These are phyloP conservation scores for Tephrocybe sp. DNA, from an alignment of 768 basidiomycete species.

Conservation along the genomic window DNA sequence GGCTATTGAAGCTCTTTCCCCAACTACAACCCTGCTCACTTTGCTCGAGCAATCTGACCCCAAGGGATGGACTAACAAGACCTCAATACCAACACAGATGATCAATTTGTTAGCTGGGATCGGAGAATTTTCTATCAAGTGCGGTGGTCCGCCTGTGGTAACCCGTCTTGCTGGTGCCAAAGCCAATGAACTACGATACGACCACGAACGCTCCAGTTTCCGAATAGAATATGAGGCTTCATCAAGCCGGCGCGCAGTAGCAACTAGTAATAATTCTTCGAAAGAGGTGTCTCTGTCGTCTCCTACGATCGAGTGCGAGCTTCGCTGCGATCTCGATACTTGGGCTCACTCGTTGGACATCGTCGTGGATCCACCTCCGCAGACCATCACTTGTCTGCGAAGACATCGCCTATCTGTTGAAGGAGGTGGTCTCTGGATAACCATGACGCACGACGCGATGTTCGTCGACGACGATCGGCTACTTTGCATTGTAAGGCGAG, in stretches of 20 bases:
- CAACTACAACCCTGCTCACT: constrained; percentile 91
- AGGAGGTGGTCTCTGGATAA: constrained; percentile 94
- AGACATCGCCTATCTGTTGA: constrained; percentile 83
- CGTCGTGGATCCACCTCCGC: constrained; percentile 91
- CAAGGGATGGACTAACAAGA: constrained; percentile 95
- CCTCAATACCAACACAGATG: constrained; percentile 93
- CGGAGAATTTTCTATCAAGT: constrained; percentile 94
- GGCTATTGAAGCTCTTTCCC: constrained; percentile 94
- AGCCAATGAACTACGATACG: constrained; percentile 73
- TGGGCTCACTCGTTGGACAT: constrained; percentile 86
- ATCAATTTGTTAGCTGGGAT: constrained; percentile 85
- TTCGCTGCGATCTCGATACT: constrained; percentile 89
- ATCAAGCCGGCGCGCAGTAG: too few species aligned
- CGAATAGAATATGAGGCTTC: constrained; percentile 76
- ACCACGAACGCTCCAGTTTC: constrained; percentile 82
- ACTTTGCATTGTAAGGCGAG: constrained; percentile 71
- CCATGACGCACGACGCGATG: constrained; percentile 83
- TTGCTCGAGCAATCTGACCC: constrained; percentile 96
- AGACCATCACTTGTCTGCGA: constrained; percentile 76
- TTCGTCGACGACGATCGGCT: constrained; percentile 77
- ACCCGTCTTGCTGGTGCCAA: constrained; percentile 82
- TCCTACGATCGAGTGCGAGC: constrained; percentile 80
- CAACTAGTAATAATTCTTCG: too few species aligned
- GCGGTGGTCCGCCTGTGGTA: constrained; percentile 90
- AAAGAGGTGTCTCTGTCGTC: constrained; percentile 29